Evolutionary conservation across 2,329 filamentous ascomycete genomes (phyloP).

Genomic region (Leptographium radiaticola): DNA sequence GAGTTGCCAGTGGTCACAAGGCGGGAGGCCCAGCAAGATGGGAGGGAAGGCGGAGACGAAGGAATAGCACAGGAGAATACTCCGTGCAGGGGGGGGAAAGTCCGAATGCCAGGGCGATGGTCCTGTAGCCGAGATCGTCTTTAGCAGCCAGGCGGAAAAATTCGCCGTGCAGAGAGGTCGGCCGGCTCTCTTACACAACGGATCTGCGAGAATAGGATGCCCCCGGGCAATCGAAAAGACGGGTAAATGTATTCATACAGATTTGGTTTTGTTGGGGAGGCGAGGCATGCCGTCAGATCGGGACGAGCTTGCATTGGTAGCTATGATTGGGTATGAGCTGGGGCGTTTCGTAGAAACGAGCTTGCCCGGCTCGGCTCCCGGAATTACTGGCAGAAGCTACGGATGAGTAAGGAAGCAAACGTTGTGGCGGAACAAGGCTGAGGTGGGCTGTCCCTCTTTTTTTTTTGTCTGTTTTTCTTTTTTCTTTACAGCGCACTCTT

Average conservation of each 20-base stretch:
- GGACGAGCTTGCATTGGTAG: not conserved
- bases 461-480: too few relatives aligned
- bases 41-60: not conserved
- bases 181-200: too few relatives aligned
- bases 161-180: too few relatives aligned
- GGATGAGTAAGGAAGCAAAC: too few relatives aligned
- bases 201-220: too few relatives aligned
- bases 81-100: not conserved
- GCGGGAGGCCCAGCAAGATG: not conserved
- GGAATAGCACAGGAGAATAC: not conserved
- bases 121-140: slow-evolving; percentile 1
- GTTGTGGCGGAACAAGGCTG: too few relatives aligned
- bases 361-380: not conserved
- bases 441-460: too few relatives aligned
- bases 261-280: too few relatives aligned
- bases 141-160: not conserved
- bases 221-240: too few relatives aligned
- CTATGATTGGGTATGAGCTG: not conserved
- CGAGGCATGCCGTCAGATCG: too few relatives aligned
- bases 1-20: not conserved
- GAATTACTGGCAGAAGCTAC: not conserved
- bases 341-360: not conserved
- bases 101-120: slow-evolving; percentile 6
- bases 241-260: too few relatives aligned
- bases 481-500: too few relatives aligned